Evolutionary conservation across 2,329 filamentous ascomycete genomes (phyloP).

Genomic region (Xylaria sp.): DNA sequence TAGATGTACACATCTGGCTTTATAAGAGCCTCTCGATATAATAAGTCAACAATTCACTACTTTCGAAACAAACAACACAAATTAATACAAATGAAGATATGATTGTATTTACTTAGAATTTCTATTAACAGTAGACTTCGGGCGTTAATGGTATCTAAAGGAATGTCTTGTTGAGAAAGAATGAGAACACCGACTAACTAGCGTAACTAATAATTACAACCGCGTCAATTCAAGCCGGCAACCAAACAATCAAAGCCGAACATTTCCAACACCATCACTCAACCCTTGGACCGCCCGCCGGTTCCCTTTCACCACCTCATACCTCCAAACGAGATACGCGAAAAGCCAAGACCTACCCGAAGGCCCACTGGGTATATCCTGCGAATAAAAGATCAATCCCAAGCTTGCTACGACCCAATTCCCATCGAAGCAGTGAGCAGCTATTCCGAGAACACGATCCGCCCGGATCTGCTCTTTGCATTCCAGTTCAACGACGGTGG

Average conservation of each 20-base stretch:
- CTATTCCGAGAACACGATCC: background rate
- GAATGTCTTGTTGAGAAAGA: background rate
- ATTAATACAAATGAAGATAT: background rate
- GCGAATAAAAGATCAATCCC: background rate
- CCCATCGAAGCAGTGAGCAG: background rate
- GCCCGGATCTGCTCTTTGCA: background rate
- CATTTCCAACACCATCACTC: no score
- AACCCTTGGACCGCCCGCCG: background rate
- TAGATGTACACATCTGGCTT: no score
- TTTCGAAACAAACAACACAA: background rate
- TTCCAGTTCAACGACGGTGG: background rate
- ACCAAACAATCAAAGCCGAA: no score
- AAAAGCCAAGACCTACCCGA: background rate
- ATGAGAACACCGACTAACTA: background rate
- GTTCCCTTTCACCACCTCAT: background rate
- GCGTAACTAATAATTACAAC: background rate
- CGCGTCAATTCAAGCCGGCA: no score
- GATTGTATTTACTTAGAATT: background rate
- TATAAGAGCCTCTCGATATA: background rate
- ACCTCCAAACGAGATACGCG: constrained; percentile 10
- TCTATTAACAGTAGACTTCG: background rate
- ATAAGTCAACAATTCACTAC: background rate
- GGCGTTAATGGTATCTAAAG: background rate
- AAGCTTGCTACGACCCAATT: background rate
- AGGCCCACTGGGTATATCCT: background rate